These are phyloP conservation scores for Colletotrichum liriopes DNA, from an alignment of 2,329 filamentous ascomycete species.

Conservation along the genomic window DNA sequence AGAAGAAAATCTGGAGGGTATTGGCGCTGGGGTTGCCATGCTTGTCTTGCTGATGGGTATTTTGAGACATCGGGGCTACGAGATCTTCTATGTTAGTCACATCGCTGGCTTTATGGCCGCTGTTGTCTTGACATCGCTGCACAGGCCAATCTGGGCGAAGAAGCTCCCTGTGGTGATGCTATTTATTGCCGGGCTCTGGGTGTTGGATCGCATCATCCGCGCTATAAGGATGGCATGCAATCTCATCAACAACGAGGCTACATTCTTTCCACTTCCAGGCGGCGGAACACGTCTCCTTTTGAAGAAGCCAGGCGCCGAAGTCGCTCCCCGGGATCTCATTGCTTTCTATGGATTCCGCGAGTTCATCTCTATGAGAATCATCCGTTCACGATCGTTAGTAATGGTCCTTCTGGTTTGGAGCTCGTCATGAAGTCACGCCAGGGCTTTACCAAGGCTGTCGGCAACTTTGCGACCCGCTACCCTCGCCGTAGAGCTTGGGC, in stretches of 20 bases:
- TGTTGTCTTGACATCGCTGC: slow-evolving; percentile 59
- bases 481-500: slow-evolving; percentile 59
- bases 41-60: slow-evolving; percentile 54
- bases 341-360: slow-evolving; percentile 69
- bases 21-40: slow-evolving; percentile 55
- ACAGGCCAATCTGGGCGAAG: slow-evolving; percentile 59
- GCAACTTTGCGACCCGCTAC: slow-evolving; percentile 57
- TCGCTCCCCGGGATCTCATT: slow-evolving; percentile 55
- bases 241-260: slow-evolving; percentile 57
- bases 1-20: slow-evolving; percentile 53
- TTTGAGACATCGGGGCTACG: slow-evolving; percentile 59
- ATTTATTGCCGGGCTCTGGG: slow-evolving; percentile 59
- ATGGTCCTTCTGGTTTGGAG: slow-evolving; percentile 58
- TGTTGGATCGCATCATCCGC: slow-evolving; percentile 60
- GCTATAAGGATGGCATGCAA: slow-evolving; percentile 48
- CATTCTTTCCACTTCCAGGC: slow-evolving; percentile 59
- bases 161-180: slow-evolving; percentile 57
- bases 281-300: slow-evolving; percentile 63
- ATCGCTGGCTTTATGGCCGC: slow-evolving; percentile 58
- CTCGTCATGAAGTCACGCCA: slow-evolving; percentile 66
- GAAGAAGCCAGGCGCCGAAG: slow-evolving; percentile 56
- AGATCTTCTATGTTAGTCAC: slow-evolving; percentile 63
- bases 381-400: slow-evolving; percentile 69
- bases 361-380: slow-evolving; percentile 68
- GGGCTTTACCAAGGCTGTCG: slow-evolving; percentile 67